Evolutionary conservation across 306 rosid species (phyloP).

Genomic region (Cucurbita ficifolia): DNA sequence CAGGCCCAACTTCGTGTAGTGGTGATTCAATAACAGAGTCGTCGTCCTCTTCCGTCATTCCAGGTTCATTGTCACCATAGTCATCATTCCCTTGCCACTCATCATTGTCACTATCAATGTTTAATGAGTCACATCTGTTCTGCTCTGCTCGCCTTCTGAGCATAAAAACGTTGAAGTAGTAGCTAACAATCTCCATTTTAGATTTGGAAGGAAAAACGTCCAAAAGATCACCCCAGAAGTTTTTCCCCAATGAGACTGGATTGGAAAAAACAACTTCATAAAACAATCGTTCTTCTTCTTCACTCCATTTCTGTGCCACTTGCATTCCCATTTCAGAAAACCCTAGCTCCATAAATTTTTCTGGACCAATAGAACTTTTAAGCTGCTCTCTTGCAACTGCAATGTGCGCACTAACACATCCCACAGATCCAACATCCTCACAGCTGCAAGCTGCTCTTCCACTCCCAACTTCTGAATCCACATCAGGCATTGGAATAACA

Average conservation of each 20-base stretch:
- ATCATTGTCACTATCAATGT: conserved; percentile 75
- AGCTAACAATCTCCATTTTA: conserved; percentile 70
- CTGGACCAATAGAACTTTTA: conserved; percentile 25
- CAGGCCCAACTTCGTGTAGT: conserved; percentile 16
- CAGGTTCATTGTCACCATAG: conserved; percentile 32
- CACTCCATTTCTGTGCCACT: conserved; percentile 58
- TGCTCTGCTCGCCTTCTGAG: conserved; percentile 66
- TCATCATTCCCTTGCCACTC: conserved; percentile 62
- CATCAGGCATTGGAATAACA: conserved; percentile 60
- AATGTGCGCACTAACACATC: conserved; percentile 63
- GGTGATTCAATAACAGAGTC: conserved; percentile 68
- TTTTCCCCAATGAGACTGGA: conserved; percentile 48
- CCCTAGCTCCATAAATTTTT: conserved; percentile 40
- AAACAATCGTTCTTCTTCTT: conserved; percentile 50
- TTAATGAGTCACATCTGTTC: conserved; percentile 38
- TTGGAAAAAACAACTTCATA: conserved; percentile 51
- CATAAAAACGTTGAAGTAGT: conserved; percentile 85
- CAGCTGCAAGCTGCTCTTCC: conserved; percentile 64
- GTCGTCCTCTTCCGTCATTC: conserved; percentile 39
- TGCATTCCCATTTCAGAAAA: conserved; percentile 69
- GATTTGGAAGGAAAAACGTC: conserved; percentile 44
- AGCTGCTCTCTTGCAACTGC: conserved; percentile 46
- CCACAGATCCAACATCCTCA: conserved; percentile 39
- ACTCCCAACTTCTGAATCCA: conserved; percentile 31
- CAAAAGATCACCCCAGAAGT: conserved; percentile 62